Percentiles rank a stretch among this genome's conserved stretches.
phyloP scores from a whole-genome alignment of 371 early-diverging fungal genomes.

The Conidiobolus incongruus region DNA sequence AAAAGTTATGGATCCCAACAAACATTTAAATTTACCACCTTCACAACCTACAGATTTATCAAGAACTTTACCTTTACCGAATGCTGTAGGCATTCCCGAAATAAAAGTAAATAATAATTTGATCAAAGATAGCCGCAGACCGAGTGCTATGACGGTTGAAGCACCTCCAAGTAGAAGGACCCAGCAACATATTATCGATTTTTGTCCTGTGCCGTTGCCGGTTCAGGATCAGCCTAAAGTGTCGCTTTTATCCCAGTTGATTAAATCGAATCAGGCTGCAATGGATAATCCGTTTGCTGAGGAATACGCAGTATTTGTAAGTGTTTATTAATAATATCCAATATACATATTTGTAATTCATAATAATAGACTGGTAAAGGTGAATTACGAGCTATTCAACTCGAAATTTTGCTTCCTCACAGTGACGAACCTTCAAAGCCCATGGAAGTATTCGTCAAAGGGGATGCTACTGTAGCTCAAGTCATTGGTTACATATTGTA shows the following conservation, averaged over 20 bases:
- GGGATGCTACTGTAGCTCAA: slow-evolving; percentile 73
- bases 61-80: no score
- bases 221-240: slow-evolving; percentile 6
- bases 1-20: no score
- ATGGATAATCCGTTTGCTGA: slow-evolving; percentile 53
- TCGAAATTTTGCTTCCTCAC: slow-evolving; percentile 39
- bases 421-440: slow-evolving; percentile 24
- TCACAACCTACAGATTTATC: no score
- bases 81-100: not conserved
- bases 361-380: slow-evolving; percentile 24
- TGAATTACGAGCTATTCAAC: slow-evolving; percentile 27
- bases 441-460: slow-evolving; percentile 39
- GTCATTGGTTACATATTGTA: slow-evolving; percentile 72
- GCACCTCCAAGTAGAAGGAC: slow-evolving; percentile 2
- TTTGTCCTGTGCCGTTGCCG: no score
- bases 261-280: slow-evolving; percentile 27
- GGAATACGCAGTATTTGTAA: slow-evolving; percentile 27
- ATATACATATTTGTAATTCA: not conserved
- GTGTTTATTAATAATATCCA: slow-evolving; percentile 3
- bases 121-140: slow-evolving; percentile 1
- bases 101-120: slow-evolving; percentile 4
- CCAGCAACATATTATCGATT: slow-evolving; percentile 1
- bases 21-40: no score
- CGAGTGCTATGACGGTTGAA: slow-evolving; percentile 1
- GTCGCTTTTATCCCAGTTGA: slow-evolving; percentile 35